A percentile compares a stretch with the other conserved stretches of the same genome.
These are phyloP conservation scores for Gastrolobium bilobum DNA, from an alignment of 306 rosid genomes.

Conservation along the genomic window DNA sequence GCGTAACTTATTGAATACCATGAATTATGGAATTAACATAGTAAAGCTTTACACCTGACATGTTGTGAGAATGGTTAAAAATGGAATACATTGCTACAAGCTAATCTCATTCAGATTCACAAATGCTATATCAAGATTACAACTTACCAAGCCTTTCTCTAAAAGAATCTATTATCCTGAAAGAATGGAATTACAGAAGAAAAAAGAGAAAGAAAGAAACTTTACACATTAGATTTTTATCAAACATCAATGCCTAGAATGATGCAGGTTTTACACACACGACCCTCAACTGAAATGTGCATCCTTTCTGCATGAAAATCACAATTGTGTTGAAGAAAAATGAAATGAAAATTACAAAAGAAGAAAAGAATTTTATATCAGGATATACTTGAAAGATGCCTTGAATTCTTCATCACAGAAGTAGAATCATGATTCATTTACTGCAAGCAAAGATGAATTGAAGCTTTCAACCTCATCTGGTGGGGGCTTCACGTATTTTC, in stretches of 20 bases:
- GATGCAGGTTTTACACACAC: constrained; percentile 59
- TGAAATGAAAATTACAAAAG: constrained; percentile 44
- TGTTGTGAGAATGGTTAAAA: no score
- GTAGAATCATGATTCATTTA: constrained; percentile 15
- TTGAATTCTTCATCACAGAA: constrained; percentile 31
- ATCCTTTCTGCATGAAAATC: constrained; percentile 53
- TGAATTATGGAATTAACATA: no score
- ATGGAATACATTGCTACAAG: background rate
- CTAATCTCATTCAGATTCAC: constrained; percentile 43
- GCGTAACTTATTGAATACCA: no score
- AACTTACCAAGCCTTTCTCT: constrained; percentile 35
- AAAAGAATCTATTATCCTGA: constrained; percentile 40
- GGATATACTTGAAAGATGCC: constrained; percentile 44
- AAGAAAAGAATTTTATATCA: constrained; percentile 61
- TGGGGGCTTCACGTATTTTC: constrained; percentile 90
- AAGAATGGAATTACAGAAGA: constrained; percentile 51
- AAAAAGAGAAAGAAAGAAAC: constrained; percentile 37
- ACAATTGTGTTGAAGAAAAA: constrained; percentile 42
- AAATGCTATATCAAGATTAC: constrained; percentile 43
- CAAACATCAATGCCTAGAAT: constrained; percentile 49
- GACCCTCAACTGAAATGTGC: constrained; percentile 51
- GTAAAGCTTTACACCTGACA: no score
- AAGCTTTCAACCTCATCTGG: constrained; percentile 67
- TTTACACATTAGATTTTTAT: constrained; percentile 63
- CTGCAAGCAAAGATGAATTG: constrained; percentile 59